phyloP scores from a whole-genome alignment of 805 yeast species.

The Ascoidea tarda region DNA sequence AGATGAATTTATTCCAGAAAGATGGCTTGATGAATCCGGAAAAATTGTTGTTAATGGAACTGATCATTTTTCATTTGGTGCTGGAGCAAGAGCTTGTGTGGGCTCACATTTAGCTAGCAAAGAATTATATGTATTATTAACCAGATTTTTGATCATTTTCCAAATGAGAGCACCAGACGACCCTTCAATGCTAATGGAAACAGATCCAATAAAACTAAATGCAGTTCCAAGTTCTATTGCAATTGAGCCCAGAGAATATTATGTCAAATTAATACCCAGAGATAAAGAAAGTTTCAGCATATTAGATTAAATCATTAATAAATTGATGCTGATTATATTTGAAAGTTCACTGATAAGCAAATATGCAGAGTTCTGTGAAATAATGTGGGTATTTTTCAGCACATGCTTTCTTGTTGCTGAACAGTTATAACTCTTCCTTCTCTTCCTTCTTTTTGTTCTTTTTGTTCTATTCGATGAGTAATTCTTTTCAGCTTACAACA shows the following conservation, averaged over 20 bases:
- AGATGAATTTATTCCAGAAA: constrained; percentile 31
- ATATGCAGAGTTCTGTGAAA: too few species aligned
- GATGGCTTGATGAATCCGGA: constrained; percentile 28
- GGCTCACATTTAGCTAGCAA: constrained; percentile 52
- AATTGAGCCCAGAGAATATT: constrained; percentile 39
- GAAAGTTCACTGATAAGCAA: too few species aligned
- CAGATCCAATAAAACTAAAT: constrained; percentile 38
- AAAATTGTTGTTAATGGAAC: constrained; percentile 8
- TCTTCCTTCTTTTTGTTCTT: too few species aligned
- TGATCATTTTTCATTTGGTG: constrained; percentile 43
- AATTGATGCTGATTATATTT: too few species aligned
- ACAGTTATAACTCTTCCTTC: too few species aligned
- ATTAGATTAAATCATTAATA: too few species aligned
- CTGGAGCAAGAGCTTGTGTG: constrained; percentile 60
- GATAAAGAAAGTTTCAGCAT: too few species aligned
- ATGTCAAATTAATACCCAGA: constrained; percentile 20
- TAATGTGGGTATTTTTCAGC: too few species aligned
- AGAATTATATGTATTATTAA: constrained; percentile 45
- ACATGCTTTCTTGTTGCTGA: too few species aligned
- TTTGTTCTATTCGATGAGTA: too few species aligned
- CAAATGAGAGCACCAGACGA: constrained; percentile 29
- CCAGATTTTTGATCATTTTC: constrained; percentile 38
- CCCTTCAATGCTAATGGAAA: constrained; percentile 20
- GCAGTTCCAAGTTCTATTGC: constrained; percentile 42
- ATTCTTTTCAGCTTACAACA: too few species aligned